Evolutionary conservation across 192 early-diverging fungal genomes (phyloP).

Genomic region (Entomortierella parvispora): DNA sequence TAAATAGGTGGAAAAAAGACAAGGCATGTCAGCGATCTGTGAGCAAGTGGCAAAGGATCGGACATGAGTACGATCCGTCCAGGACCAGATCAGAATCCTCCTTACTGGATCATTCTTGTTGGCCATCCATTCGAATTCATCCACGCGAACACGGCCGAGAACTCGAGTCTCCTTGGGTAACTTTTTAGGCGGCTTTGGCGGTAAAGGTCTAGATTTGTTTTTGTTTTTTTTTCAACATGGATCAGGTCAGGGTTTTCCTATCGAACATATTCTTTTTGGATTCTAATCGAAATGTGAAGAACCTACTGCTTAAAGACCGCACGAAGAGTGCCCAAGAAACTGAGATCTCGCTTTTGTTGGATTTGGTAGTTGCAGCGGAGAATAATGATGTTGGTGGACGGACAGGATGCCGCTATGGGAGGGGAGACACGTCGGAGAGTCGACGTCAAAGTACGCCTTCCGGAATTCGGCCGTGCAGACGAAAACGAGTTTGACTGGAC

Average conservation of each 20-base stretch:
- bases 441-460: conserved; percentile 5
- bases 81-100: conserved; percentile 1
- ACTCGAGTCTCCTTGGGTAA: conserved; percentile 49
- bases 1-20: conserved; percentile 16
- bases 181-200: conserved; percentile 53
- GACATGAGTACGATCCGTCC: no score
- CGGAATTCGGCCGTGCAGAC: neutral
- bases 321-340: conserved; percentile 38
- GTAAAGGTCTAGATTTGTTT: conserved; percentile 29
- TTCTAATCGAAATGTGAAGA: no score
- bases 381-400: neutral
- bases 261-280: no score
- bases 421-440: conserved; percentile 19
- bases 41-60: no score
- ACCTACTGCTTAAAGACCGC: conserved; percentile 48
- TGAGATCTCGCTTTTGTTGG: conserved; percentile 34
- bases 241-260: no score
- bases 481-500: no score
- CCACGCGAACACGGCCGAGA: conserved; percentile 52
- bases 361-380: conserved; percentile 11
- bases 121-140: conserved; percentile 65
- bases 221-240: no score
- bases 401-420: neutral
- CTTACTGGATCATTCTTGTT: conserved; percentile 60
- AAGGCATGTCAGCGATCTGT: no score